Evolutionary conservation across 1,139 yeast genomes (phyloP), one percentile per base, ranked within the genome.

Genomic region (Yamadazyma trypodendri): DNA sequence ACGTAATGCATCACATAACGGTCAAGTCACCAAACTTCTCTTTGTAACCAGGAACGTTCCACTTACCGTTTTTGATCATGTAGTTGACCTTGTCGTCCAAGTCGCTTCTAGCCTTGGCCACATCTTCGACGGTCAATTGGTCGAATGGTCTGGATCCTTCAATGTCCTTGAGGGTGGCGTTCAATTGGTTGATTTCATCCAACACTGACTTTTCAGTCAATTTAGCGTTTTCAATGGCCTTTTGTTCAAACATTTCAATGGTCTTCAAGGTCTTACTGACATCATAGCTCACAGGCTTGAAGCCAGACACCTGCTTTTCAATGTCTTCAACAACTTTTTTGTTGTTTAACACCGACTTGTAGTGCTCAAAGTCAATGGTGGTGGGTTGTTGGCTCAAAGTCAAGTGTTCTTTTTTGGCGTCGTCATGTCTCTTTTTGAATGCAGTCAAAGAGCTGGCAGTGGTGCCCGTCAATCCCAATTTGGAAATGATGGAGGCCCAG

Each of bases 401-500:
- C 53, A 75, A 68, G 55, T 85, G 71, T 60, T 78, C 78, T 72
- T 88, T 84, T 74, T 89, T 84, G 55, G 98, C 97, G 64, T 92
- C 98, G 58, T 92, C 97, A 68, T 88, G 84, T 79, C 99, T 86
- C 85, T 94, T 92, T 75, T 90, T 92, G 84, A 92, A 92, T 31
- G 95, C 79, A 42, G 92, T 79, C 62, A 92, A 76, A 32, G 95
- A 80, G 41, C 87, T 63, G 46, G 96, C 95, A 49, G 98, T 92
- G 61, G 84, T 71, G 46, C 98, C 98, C 46, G 96, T 81, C 63
- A 92, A 79, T 44, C 97, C 96, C 61, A 92, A 79, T 51, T 92
- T 81, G 54, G 94, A 74, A 61, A 87, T 79, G 61, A 92, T 82
- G 72, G 84, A 82, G 62, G 94, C 81, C 97, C 97, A 92, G 78